Evolutionary conservation across 768 basidiomycete genomes (phyloP).

Genomic region (Psilocybe azurescens): DNA sequence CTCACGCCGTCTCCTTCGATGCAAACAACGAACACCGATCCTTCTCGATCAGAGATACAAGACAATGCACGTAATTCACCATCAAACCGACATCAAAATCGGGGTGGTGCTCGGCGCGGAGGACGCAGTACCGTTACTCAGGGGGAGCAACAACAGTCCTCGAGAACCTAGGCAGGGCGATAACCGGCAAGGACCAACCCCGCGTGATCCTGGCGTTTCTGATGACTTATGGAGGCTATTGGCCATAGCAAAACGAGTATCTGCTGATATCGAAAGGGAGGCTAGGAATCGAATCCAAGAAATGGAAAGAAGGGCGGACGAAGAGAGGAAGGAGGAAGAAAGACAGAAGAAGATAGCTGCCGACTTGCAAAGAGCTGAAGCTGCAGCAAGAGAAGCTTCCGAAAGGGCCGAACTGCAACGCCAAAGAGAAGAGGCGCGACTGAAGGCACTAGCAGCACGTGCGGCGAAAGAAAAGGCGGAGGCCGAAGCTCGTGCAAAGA

Average conservation of each 20-base stretch:
- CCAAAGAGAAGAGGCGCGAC: conserved; percentile 9
- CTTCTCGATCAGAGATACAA: too few relatives aligned
- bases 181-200: background rate
- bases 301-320: background rate
- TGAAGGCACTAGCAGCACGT: conserved; percentile 16
- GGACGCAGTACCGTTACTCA: background rate
- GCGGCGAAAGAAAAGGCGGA: conserved; percentile 22
- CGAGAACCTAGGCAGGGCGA: too few relatives aligned
- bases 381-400: conserved; percentile 7
- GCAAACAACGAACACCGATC: too few relatives aligned
- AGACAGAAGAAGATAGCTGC: conserved; percentile 1
- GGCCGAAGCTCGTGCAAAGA: conserved; percentile 15
- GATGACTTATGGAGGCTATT: conserved; percentile 13
- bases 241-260: conserved; percentile 2
- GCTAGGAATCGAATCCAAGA: conserved; percentile 4
- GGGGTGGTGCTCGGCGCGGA: background rate
- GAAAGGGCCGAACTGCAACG: conserved; percentile 9
- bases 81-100: background rate
- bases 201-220: conserved; percentile 10
- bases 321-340: conserved; percentile 9
- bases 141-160: too few relatives aligned
- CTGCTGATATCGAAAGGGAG: background rate
- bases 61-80: background rate
- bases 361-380: conserved; percentile 3
- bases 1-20: too few relatives aligned